These are phyloP conservation scores for Candida ipomoeae DNA, from an alignment of 805 yeast species.

Conservation along the genomic window DNA sequence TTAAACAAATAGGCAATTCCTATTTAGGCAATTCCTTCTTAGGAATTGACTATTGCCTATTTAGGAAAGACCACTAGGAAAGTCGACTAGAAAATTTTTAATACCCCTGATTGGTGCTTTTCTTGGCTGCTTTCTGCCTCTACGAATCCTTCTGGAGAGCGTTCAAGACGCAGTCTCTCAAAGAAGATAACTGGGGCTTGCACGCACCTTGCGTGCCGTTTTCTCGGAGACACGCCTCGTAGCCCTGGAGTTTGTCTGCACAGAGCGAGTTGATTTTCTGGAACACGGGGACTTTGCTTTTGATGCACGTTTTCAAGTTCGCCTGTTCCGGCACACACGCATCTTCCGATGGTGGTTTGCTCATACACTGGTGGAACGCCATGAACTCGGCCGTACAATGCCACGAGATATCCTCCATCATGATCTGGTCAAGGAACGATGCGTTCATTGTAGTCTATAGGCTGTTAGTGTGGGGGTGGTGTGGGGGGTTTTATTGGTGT, in stretches of 20 bases:
- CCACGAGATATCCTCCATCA: slow-evolving; percentile 74
- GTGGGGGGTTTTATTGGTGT: no score
- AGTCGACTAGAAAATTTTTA: no score
- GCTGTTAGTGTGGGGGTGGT: no score
- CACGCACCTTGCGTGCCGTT: slow-evolving; percentile 48
- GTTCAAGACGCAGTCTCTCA: slow-evolving; percentile 58
- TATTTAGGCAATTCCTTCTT: no score
- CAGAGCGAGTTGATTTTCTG: slow-evolving; percentile 64
- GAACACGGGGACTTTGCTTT: slow-evolving; percentile 62
- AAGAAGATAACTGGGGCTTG: slow-evolving; percentile 44
- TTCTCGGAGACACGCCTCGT: slow-evolving; percentile 62
- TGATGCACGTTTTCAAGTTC: slow-evolving; percentile 59
- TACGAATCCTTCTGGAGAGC: slow-evolving; percentile 4
- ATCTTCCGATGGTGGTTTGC: slow-evolving; percentile 47
- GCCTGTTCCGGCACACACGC: slow-evolving; percentile 55
- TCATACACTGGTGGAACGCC: slow-evolving; percentile 69
- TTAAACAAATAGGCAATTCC: no score
- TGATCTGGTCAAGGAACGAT: slow-evolving; percentile 55
- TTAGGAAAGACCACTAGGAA: no score
- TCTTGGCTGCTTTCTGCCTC: no score
- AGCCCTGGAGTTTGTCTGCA: slow-evolving; percentile 50
- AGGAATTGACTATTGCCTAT: no score
- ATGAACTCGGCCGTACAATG: slow-evolving; percentile 71
- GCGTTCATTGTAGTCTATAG: slow-evolving; percentile 9
- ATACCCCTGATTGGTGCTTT: no score